Base-by-base conservation (phyloP, 441 rosid genomes). In the Pelargonium fulgidum region DNA sequence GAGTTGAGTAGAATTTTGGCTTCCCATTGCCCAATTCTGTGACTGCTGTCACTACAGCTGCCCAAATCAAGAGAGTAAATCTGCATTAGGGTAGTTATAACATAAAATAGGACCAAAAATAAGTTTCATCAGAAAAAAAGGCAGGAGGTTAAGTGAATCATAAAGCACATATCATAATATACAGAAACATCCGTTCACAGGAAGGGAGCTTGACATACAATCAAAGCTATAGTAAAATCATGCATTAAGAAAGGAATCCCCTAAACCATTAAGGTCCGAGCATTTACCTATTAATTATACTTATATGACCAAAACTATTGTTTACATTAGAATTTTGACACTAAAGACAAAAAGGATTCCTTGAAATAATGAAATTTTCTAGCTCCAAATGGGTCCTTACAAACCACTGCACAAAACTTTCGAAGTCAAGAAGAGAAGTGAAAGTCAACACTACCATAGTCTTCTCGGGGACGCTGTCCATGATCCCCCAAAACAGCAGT, bases 401-500 rank as follows among this genome's bases (percentile, higher is more conserved):
- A n/a, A 63, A 12, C 45, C 10, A 63, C 66, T 7, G 10, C 16
- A 47, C 24, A 0, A 17, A 13, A 54, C 47, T 13, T 39, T 50
- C 14, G 12, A 33, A 44, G 12, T 65, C 58, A 12, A 67, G 72
- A 63, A 47, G 64, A 68, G 68, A 59, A 45, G 62, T 44, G 33
- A 22, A 7, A 13, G 52, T 66, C 75, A 68, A 64, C 26, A 61
- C 61, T 72, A 93, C 99, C 97, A 77, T 82, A 94, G 74, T 94
- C 99, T 47, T 91, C 96, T 56, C 36, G 72, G 41, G 99, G 97
- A 13, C 96, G 92, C 73, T 94, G 97, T 52, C 97, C 99, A 75
- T 94, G 99, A 80, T 94, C 99, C 76, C 99, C 99, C 56, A 94
- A 86, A 71, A 94, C 97, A 56, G 97, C 99, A 59, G 99, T 94